phyloP scores from a whole-genome alignment of 2,329 filamentous ascomycete species.

The Paecilomyces sp. region DNA sequence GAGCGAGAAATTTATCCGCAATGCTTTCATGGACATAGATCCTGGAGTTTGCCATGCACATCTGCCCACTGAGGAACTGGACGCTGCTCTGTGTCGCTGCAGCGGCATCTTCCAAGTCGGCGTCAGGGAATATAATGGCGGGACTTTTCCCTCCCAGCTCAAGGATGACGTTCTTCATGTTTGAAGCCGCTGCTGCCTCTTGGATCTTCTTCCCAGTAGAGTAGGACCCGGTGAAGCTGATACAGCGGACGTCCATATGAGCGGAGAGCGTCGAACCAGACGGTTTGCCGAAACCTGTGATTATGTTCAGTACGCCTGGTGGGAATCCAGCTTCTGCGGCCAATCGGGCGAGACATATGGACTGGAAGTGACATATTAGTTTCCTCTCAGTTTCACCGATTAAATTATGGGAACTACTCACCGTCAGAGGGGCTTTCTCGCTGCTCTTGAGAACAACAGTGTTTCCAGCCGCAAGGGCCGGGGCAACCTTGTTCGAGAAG shows the following conservation, averaged over 20 bases:
- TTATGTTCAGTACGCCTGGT: constrained; percentile 41
- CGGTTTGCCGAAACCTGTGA: constrained; percentile 58
- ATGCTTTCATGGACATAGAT: constrained; percentile 79
- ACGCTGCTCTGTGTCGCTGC: constrained; percentile 42
- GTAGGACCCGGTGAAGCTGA: constrained; percentile 55
- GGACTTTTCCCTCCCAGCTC: constrained; percentile 31
- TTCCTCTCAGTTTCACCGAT: neutral
- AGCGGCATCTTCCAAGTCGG: constrained; percentile 40
- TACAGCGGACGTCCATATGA: constrained; percentile 56
- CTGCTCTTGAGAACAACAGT: constrained; percentile 56
- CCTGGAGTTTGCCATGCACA: constrained; percentile 55
- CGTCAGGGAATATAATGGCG: constrained; percentile 27
- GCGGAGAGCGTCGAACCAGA: constrained; percentile 41
- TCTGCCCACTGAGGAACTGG: constrained; percentile 50
- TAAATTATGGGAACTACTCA: constrained; percentile 17
- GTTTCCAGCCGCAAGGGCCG: constrained; percentile 55
- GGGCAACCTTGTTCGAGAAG: constrained; percentile 49
- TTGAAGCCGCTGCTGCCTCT: constrained; percentile 24
- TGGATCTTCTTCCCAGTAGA: constrained; percentile 50
- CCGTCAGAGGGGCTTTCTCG: constrained; percentile 56
- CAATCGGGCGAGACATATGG: constrained; percentile 28
- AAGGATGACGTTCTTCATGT: constrained; percentile 27
- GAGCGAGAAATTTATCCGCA: constrained; percentile 72
- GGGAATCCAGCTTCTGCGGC: constrained; percentile 37
- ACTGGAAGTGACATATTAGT: constrained; percentile 11